phyloP scores from a whole-genome alignment of 441 rosid genomes.

The Rhodomyrtus psidioides region DNA sequence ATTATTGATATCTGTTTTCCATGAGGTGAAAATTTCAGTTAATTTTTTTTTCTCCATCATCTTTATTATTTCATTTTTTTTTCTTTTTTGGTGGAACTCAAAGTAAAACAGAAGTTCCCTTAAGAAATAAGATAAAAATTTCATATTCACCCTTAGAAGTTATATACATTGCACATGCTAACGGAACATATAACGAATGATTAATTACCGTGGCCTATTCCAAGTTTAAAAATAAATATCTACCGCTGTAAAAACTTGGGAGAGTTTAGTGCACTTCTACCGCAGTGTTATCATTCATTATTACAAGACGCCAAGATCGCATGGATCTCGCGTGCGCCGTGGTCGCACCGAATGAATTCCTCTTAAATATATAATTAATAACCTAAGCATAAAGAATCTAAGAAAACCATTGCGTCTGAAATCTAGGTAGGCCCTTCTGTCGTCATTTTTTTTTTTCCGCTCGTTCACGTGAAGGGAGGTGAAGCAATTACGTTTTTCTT shows the following conservation, averaged over 20 bases:
- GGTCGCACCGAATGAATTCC: neutral
- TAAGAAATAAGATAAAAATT: neutral
- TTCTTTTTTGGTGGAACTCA: rapidly evolving
- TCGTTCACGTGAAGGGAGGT: too few species aligned
- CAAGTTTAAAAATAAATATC: too few species aligned
- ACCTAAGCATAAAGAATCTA: neutral
- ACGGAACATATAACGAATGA: too few species aligned
- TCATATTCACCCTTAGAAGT: neutral
- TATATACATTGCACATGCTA: too few species aligned
- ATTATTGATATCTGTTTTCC: neutral
- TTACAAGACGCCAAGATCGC: rapidly evolving
- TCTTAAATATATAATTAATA: neutral
- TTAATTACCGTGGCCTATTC: too few species aligned
- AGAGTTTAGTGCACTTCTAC: too few species aligned
- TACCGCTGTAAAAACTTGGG: too few species aligned
- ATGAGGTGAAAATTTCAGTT: neutral
- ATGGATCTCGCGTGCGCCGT: neutral
- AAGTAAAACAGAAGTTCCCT: rapidly evolving
- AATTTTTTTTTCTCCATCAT: neutral
- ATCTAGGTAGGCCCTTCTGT: neutral
- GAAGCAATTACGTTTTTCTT: neutral
- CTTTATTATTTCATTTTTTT: neutral
- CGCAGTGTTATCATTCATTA: too few species aligned
- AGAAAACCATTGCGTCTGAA: neutral
- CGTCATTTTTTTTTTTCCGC: neutral